Evolutionary conservation across 441 rosid species (phyloP).

Genomic region (Bocquillonia castaneifolia): DNA sequence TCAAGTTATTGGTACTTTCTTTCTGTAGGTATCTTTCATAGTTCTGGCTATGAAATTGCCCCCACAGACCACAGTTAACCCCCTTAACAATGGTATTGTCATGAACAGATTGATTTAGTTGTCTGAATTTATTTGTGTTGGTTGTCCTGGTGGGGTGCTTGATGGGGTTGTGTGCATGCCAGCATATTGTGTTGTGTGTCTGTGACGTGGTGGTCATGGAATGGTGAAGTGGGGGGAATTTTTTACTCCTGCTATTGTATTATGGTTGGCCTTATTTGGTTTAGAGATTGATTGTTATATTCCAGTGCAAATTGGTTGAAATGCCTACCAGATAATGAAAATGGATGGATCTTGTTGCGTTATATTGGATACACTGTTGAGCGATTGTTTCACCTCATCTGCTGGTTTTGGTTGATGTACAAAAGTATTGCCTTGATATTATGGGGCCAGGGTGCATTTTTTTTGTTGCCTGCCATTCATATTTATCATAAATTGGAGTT

Average conservation of each 20-base stretch:
- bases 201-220: background rate
- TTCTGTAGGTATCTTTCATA: background rate
- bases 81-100: background rate
- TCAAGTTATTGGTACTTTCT: background rate
- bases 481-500: background rate
- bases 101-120: background rate
- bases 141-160: background rate
- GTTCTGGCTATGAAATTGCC: background rate
- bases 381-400: background rate
- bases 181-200: background rate
- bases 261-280: background rate
- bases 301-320: background rate
- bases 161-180: background rate
- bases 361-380: slow-evolving; percentile 4
- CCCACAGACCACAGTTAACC: background rate
- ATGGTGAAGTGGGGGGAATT: background rate
- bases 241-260: background rate
- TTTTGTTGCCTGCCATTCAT: background rate
- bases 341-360: background rate
- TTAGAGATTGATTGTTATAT: background rate
- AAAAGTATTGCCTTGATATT: background rate
- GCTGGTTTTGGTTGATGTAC: background rate
- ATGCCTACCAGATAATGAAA: background rate
- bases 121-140: background rate
- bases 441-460: background rate